phyloP scores from a whole-genome alignment of 1,139 yeast genomes.

The Suhomyces kunorum region DNA sequence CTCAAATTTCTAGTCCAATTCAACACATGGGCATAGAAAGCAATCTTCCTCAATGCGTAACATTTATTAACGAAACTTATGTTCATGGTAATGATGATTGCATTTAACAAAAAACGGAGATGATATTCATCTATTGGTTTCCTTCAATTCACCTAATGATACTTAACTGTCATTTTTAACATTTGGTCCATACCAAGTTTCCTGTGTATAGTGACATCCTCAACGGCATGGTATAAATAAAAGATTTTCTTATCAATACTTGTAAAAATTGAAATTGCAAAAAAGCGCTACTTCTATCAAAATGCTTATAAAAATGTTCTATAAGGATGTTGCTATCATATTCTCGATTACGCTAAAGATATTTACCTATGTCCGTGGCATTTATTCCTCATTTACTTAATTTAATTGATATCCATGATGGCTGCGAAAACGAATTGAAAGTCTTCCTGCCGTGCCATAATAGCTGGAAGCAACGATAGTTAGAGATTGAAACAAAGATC shows the following conservation, averaged over 20 bases:
- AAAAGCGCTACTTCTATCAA: neutral
- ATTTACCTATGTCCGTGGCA: no score
- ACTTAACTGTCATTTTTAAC: constrained; percentile 13
- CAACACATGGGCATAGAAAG: constrained; percentile 14
- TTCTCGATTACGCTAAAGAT: no score
- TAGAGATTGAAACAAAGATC: neutral
- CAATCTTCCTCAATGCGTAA: constrained; percentile 16
- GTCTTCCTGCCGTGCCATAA: neutral
- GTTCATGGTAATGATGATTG: constrained; percentile 20
- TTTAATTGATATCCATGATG: neutral
- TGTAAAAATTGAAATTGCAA: no score
- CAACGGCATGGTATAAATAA: constrained; percentile 30
- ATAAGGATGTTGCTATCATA: no score
- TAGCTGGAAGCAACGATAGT: neutral
- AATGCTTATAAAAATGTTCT: no score
- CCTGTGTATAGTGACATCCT: constrained; percentile 37
- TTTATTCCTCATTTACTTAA: no score
- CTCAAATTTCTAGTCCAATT: constrained; percentile 20
- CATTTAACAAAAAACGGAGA: constrained; percentile 15
- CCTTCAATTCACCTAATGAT: constrained; percentile 30
- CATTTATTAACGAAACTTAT: constrained; percentile 17
- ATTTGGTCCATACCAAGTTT: constrained; percentile 14
- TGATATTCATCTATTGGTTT: constrained; percentile 10
- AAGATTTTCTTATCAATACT: neutral
- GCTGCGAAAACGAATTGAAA: neutral